Evolutionary conservation across 176 grass and related monocot genomes (phyloP).

Genomic region (Zoysia pacifica): DNA sequence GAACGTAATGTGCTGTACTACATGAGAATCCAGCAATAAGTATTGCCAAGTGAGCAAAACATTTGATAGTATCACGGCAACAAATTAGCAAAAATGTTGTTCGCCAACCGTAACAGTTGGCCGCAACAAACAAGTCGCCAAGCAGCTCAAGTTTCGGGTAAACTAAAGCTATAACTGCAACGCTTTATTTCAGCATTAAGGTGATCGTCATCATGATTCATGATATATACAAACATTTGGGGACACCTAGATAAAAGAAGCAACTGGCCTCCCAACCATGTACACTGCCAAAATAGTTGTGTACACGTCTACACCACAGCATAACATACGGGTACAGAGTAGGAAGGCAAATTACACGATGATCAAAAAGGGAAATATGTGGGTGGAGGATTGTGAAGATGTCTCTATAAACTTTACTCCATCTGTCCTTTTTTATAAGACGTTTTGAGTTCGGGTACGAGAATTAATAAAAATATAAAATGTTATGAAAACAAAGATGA

Average conservation of each 20-base stretch:
- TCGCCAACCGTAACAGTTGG: not conserved
- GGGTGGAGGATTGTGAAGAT: constrained; percentile 19
- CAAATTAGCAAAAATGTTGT: constrained; percentile 7
- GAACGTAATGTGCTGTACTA: too few relatives aligned
- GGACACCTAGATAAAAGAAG: constrained; percentile 47
- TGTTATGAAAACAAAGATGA: too few relatives aligned
- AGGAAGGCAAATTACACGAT: constrained; percentile 42
- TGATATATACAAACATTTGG: constrained; percentile 55
- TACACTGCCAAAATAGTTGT: constrained; percentile 57
- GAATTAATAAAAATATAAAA: too few relatives aligned
- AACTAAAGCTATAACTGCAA: constrained; percentile 31
- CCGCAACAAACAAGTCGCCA: not conserved
- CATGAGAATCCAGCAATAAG: too few relatives aligned
- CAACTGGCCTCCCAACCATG: constrained; percentile 47
- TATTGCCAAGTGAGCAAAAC: not conserved
- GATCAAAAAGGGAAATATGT: constrained; percentile 24
- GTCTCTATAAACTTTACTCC: constrained; percentile 56
- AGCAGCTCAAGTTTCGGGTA: not conserved
- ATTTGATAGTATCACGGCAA: not conserved
- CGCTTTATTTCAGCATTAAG: constrained; percentile 51
- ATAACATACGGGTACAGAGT: constrained; percentile 30
- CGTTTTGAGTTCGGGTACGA: too few relatives aligned
- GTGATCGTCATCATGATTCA: not conserved
- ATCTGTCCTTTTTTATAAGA: too few relatives aligned
- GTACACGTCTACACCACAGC: constrained; percentile 34